Evolutionary conservation across 495 filamentous ascomycete genomes (phyloP), one percentile per base, ranked within the genome.

Genomic region (Hypoxylon fuscum): DNA sequence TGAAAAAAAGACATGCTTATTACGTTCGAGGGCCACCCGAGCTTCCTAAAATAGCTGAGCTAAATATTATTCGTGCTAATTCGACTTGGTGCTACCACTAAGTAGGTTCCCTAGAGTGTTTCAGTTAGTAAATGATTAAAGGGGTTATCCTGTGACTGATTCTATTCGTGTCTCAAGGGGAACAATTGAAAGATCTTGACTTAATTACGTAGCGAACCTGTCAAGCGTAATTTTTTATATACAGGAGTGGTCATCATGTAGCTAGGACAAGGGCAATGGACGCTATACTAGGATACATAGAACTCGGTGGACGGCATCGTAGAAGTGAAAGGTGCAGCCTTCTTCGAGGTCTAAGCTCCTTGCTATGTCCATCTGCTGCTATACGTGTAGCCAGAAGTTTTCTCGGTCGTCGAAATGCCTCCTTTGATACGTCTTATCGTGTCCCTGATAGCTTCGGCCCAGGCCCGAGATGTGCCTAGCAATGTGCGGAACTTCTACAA

Each of bases 401-500:
- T 7, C 2, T 7, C 35, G 15, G 35, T 7, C n/a, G 15, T 38
- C 20, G 12, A 41, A 18, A 52, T 52, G 49, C 17, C 12, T 18
- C 6, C 4, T 10, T 25, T 17, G 20, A 6, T 22, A 5, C 9
- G 20, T 12, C n/a, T 52, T 7, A 5, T 41, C 17, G 2, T 46
- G 14, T 18, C 29, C 12, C 12, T 46, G 27, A 15, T 55, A 10
- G 41, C 29, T 7, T 38, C 41, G 29, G 40, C n/a, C n/a, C 52
- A 45, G 21, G 52, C 52, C 21, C 31, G 55, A 22, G 31, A 42
- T 7, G 47, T 59, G 11, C 55, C 55, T 14, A 6, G 10, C 20
- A 59, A 49, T 11, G 17, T 59, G 7, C 55, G 21, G 2, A 2
- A 22, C 8, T 50, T 59, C 43, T 59, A 59, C 40, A n/a, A 59